Evolutionary conservation across 2,329 filamentous ascomycete species (phyloP).

Genomic region (Neonectria magnoliae): DNA sequence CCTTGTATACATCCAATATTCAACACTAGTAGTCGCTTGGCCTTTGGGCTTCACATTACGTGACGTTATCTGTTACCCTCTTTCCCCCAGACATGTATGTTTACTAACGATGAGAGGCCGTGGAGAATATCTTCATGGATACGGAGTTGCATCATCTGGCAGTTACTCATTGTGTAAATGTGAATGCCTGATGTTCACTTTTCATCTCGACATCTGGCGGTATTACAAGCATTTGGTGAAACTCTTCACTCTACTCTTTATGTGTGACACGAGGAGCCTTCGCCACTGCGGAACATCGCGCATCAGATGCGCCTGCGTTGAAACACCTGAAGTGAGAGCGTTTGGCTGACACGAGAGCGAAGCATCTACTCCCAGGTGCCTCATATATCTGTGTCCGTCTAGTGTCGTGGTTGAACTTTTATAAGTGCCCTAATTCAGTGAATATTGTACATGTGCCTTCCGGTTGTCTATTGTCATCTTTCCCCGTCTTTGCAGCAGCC

Average conservation of each 20-base stretch:
- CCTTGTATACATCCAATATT: too few species aligned
- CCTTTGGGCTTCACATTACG: too few species aligned
- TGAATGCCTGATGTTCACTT: background rate
- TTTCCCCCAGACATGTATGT: background rate
- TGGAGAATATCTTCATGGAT: background rate
- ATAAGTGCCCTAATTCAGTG: background rate
- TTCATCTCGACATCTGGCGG: background rate
- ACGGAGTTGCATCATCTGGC: background rate
- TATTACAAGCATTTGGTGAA: background rate
- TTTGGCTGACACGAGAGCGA: background rate
- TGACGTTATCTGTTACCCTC: background rate
- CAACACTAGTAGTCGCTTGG: too few species aligned
- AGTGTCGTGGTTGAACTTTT: background rate
- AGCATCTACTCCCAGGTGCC: background rate
- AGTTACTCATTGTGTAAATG: background rate
- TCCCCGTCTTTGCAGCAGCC: background rate
- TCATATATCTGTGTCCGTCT: background rate
- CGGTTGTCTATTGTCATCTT: background rate
- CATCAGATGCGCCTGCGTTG: background rate
- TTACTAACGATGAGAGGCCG: background rate
- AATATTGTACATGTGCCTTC: constrained; percentile 18
- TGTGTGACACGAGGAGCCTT: background rate
- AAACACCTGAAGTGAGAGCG: background rate
- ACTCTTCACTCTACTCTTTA: background rate
- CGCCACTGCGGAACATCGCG: background rate